Evolutionary conservation across 345 rosid species (phyloP).

Genomic region (Abelmoschus esculentus): DNA sequence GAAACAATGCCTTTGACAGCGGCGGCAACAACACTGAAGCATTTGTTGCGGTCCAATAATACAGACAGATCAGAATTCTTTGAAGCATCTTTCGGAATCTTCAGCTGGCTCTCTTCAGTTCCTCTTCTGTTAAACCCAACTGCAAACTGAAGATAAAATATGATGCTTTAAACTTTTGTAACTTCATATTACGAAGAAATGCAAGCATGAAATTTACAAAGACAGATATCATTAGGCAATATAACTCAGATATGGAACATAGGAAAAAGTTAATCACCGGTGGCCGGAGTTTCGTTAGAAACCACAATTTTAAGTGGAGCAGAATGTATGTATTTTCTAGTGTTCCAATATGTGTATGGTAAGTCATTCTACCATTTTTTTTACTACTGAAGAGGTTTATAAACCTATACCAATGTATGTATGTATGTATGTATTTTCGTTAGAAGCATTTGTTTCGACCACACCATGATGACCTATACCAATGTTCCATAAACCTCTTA

Average conservation of each 20-base stretch:
- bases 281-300: neutral
- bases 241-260: neutral
- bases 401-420: too few species aligned
- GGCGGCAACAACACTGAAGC: conserved; percentile 68
- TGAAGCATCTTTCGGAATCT: conserved; percentile 29
- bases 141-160: conserved; percentile 50
- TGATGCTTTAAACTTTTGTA: neutral
- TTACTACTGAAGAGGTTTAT: too few species aligned
- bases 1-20: conserved; percentile 73
- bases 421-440: too few species aligned
- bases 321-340: neutral
- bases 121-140: conserved; percentile 90
- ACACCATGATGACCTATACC: neutral
- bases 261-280: neutral
- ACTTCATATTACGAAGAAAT: neutral
- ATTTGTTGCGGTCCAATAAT: conserved; percentile 64
- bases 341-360: neutral
- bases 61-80: conserved; percentile 34
- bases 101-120: conserved; percentile 46
- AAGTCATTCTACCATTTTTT: neutral
- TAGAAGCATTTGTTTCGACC: neutral
- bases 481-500: neutral
- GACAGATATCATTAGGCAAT: neutral
- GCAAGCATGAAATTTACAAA: neutral
- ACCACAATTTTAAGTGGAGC: neutral